Conservation (phyloP, 2,329 filamentous ascomycete species). For the Penicillium rolfsii region DNA sequence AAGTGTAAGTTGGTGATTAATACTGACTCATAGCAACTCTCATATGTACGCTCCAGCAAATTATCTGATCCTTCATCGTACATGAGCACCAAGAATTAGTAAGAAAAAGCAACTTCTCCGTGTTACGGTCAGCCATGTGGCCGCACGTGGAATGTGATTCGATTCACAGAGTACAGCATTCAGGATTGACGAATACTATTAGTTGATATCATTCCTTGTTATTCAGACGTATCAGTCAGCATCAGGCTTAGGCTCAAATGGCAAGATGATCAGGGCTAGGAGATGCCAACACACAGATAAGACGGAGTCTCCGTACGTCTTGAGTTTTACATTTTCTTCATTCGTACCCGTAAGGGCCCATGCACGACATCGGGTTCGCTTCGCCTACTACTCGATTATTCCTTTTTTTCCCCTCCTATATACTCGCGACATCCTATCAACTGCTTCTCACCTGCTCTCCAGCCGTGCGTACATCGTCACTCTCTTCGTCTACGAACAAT, state of each 20-base stretch:
- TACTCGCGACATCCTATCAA: not conserved
- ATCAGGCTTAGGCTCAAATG: not conserved
- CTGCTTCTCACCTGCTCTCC: not conserved
- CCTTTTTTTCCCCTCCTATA: conserved; percentile 66
- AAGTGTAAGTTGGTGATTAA: not conserved
- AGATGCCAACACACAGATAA: too few relatives aligned
- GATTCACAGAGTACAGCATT: too few relatives aligned
- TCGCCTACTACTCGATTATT: conserved; percentile 60
- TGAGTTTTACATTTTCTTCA: not conserved
- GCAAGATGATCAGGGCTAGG: not conserved
- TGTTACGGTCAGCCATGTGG: not conserved
- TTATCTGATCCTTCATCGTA: not conserved
- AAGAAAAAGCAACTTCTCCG: not conserved
- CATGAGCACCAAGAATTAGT: not conserved
- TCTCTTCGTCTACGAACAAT: not conserved
- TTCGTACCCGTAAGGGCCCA: not conserved
- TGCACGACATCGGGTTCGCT: not conserved
- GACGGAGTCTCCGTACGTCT: too few relatives aligned
- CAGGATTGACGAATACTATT: too few relatives aligned
- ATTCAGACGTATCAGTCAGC: not conserved
- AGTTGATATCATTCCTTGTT: too few relatives aligned
- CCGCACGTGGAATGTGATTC: not conserved
- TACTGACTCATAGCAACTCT: not conserved
- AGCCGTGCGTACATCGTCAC: not conserved
- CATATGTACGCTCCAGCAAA: too few relatives aligned